Percentiles rank a stretch among this genome's conserved stretches.
phyloP scores from a whole-genome alignment of 176 grass and related monocot species.

The Thinopyrum elongatum region DNA sequence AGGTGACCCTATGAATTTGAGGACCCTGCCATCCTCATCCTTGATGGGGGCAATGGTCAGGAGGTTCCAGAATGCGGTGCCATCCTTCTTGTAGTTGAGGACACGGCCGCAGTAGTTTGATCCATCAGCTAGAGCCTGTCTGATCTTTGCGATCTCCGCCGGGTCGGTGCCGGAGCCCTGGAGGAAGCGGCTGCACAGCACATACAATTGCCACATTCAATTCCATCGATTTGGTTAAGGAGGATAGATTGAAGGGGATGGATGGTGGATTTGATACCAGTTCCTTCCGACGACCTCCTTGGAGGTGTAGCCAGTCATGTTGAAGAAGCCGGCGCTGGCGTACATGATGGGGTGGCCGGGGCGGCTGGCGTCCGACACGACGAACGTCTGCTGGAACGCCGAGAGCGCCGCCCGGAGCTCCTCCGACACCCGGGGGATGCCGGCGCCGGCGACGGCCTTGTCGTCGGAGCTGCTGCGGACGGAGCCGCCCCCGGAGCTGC shows the following conservation, averaged over 20 bases:
- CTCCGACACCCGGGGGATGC: slow-evolving; percentile 62
- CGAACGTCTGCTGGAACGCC: slow-evolving; percentile 78
- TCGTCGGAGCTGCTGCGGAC: slow-evolving; percentile 19
- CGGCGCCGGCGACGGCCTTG: not conserved
- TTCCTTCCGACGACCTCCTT: slow-evolving; percentile 69
- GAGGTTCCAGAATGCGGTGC: slow-evolving; percentile 90
- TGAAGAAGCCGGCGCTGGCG: slow-evolving; percentile 72
- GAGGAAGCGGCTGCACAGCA: slow-evolving; percentile 65
- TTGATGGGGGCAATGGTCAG: slow-evolving; percentile 92
- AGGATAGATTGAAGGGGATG: not conserved
- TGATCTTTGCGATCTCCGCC: slow-evolving; percentile 86
- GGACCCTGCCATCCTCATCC: slow-evolving; percentile 76
- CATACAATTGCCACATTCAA: not conserved
- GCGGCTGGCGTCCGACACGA: slow-evolving; percentile 67
- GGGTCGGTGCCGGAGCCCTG: slow-evolving; percentile 73
- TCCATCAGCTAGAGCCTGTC: slow-evolving; percentile 56
- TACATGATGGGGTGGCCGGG: slow-evolving; percentile 67
- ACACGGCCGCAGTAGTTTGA: slow-evolving; percentile 64
- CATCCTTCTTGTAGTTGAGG: slow-evolving; percentile 96
- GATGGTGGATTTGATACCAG: slow-evolving; percentile 30
- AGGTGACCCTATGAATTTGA: slow-evolving; percentile 93
- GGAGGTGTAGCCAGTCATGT: slow-evolving; percentile 71
- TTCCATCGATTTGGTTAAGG: not conserved
- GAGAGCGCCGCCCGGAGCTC: slow-evolving; percentile 69
- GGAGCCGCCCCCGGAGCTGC: slow-evolving; percentile 38